Conservation (phyloP, 805 yeast genomes). For the Monosporozyma yasuniensis region DNA sequence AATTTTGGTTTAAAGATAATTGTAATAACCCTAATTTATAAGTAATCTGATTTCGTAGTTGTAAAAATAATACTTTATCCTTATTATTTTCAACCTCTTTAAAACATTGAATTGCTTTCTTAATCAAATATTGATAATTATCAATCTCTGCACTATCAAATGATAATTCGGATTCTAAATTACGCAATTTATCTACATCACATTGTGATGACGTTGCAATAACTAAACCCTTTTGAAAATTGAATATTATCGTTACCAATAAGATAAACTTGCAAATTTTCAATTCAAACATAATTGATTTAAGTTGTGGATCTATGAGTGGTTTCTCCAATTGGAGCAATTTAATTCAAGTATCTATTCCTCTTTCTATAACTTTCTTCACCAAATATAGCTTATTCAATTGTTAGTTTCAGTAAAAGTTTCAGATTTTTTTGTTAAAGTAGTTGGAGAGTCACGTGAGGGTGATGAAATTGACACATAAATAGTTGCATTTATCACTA, state of each 20-base stretch:
- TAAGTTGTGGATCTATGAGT: not conserved
- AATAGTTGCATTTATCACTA: no score
- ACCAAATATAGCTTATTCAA: no score
- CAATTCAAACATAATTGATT: not conserved
- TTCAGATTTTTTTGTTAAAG: no score
- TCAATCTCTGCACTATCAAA: conserved; percentile 1
- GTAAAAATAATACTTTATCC: not conserved
- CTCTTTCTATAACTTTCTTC: no score
- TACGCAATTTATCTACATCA: not conserved
- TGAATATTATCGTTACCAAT: not conserved
- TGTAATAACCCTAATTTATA: conserved; percentile 58
- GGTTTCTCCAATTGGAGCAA: no score
- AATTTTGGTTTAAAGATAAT: conserved; percentile 45
- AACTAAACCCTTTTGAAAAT: not conserved
- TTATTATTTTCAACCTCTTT: not conserved
- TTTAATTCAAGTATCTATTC: no score
- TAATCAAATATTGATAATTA: not conserved
- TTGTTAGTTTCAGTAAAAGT: no score
- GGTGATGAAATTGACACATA: no score
- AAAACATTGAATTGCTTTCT: not conserved
- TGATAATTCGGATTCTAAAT: not conserved
- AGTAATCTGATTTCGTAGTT: conserved; percentile 30
- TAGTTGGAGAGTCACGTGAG: no score
- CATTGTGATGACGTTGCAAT: not conserved
- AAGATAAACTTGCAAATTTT: not conserved